Base-by-base conservation (phyloP, 345 rosid species). In the Xanthoceras sorbifolium region DNA sequence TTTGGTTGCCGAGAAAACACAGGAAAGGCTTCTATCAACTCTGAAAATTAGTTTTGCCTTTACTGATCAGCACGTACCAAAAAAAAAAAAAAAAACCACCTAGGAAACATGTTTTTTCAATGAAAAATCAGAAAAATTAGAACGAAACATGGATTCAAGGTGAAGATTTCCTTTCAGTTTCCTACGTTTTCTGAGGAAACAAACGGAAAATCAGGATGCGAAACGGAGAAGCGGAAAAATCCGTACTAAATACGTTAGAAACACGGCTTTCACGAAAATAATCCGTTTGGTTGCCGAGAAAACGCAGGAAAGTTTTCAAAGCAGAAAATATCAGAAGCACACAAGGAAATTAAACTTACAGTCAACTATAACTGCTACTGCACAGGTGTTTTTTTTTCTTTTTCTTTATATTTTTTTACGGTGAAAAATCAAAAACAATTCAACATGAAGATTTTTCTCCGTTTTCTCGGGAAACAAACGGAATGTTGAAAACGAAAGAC, bases 391-490 rank as follows among this genome's bases (percentile, higher is more conserved):
- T 40, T 40, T 40, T 40, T 40, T 40, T 40, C 9, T 0, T 67
- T 67, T 42, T 11, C 2, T 9, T 34, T 34, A 6, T 18, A 1
- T 12, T n/a, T 3, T 0, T 11, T 4, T 72, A 3, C 26, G 25
- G n/a, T n/a, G n/a, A n/a, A n/a, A n/a, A n/a, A n/a, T n/a, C n/a
- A n/a, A n/a, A n/a, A n/a, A n/a, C n/a, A n/a, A n/a, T n/a, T n/a
- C n/a, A n/a, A n/a, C n/a, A n/a, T n/a, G n/a, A n/a, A n/a, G n/a
- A n/a, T n/a, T n/a, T n/a, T n/a, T n/a, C n/a, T n/a, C 2, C 36
- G 4, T 23, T 73, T 73, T 42, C 76, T 12, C 40, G 34, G 26
- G 59, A 73, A 73, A 6, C 76, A 73, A 73, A 44, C 76, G 9
- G 67, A 17, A 40, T 40, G 44, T 7, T 0, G 44, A 40, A 40